These are phyloP conservation scores for Encephalitozoon romaleae DNA, from an alignment of 371 early-diverging fungal genomes.

Conservation along the genomic window DNA sequence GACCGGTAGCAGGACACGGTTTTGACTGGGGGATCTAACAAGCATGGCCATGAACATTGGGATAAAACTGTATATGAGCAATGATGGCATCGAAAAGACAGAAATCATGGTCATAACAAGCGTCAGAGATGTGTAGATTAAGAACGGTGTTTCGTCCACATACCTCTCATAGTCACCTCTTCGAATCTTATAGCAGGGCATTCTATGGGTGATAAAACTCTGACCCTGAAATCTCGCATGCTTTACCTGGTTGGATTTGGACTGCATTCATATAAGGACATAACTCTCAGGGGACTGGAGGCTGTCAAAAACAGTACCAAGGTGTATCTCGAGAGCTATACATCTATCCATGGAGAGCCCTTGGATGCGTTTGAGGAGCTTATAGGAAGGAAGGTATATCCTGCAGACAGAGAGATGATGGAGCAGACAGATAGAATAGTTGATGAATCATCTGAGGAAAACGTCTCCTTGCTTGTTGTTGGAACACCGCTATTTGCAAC, in stretches of 20 bases:
- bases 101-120: background rate
- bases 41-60: background rate
- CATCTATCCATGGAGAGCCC: conserved; percentile 68
- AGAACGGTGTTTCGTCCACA: background rate
- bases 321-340: conserved; percentile 94
- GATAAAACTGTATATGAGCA: background rate
- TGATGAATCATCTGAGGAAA: conserved; percentile 69
- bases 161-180: background rate
- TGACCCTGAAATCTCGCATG: conserved; percentile 62
- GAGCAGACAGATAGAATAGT: conserved; percentile 83
- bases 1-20: background rate
- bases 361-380: conserved; percentile 66
- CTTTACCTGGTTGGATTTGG: conserved; percentile 86
- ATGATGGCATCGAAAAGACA: background rate
- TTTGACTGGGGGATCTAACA: background rate
- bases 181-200: background rate
- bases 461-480: conserved; percentile 90
- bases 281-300: conserved; percentile 64
- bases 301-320: conserved; percentile 74
- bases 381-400: conserved; percentile 70
- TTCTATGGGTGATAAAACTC: conserved; percentile 2
- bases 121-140: background rate
- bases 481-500: conserved; percentile 95
- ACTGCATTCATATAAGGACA: conserved; percentile 75
- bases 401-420: conserved; percentile 88